Evolutionary conservation across 495 filamentous ascomycete genomes (phyloP), one percentile per base, ranked within the genome.

Genomic region (Xylaria telfairii): DNA sequence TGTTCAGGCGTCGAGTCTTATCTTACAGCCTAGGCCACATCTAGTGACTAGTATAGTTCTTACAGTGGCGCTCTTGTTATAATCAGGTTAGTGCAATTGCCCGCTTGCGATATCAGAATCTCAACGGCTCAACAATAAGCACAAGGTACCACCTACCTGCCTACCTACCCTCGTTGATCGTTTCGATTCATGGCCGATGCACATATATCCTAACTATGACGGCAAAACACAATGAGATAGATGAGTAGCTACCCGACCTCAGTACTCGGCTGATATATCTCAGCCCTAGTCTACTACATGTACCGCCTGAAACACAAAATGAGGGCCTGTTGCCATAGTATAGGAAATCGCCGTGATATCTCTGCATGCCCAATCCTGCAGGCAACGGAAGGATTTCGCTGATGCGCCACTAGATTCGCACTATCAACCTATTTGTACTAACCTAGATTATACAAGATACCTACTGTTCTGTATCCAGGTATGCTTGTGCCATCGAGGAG

Each of bases 311-410:
- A 13, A 54, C 41, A 28, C 13, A 63, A 24, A 17, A 63, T 28
- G 26, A 37, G 28, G 44, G 51, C 26, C 26, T 21, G 4, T 30
- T 37, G 39, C n/a, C n/a, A n/a, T n/a, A n/a, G 7, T 2, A 37
- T 59, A 21, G n/a, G 37, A 30, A 65, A 65, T 65, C 44, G 44
- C 47, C 12, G 28, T 54, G n/a, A 54, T 54, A 5, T 42, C 24
- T 67, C 51, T 34, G 49, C 65, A 67, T 41, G 21, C 12, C 37
- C 19, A 15, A 41, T 56, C 46, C 65, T 59, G 65, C 65, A 46
- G 51, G 65, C 21, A 39, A 24, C 39, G 51, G 62, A 44, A 51
- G 65, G 37, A 57, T 28, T 32, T 57, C 26, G 49, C 49, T 44
- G 26, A 42, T 28, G 24, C 37, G 15, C 34, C 42, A 39, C 15